Percentiles rank a stretch among this genome's conserved stretches.
Evolutionary conservation across 441 rosid species (phyloP).

Genomic region (Cnidoscolus chayamansa): DNA sequence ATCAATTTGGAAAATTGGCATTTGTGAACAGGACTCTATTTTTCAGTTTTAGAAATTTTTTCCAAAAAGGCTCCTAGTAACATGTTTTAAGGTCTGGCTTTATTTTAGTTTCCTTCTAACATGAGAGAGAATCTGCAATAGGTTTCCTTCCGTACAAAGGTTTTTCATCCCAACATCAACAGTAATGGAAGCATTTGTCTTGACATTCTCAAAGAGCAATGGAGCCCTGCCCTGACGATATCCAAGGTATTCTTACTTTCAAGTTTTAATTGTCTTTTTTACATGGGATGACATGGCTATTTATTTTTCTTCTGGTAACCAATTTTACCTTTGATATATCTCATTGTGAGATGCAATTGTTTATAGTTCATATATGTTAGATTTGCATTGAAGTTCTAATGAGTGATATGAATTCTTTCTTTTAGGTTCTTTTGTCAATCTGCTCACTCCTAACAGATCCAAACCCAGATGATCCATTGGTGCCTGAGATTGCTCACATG

Average conservation of each 20-base stretch:
- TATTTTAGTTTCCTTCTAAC: not conserved
- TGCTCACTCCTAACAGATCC: constrained; percentile 82
- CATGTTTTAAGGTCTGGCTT: not conserved
- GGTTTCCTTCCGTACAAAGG: constrained; percentile 85
- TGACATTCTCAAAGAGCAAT: constrained; percentile 79
- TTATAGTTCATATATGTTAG: not conserved
- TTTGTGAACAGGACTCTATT: too few species aligned
- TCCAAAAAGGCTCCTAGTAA: not conserved
- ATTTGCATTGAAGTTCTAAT: not conserved
- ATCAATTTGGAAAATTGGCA: too few species aligned
- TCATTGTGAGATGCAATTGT: not conserved
- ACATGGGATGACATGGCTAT: not conserved
- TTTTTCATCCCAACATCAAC: constrained; percentile 79
- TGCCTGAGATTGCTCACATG: constrained; percentile 83
- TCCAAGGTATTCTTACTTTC: constrained; percentile 53
- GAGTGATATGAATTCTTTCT: not conserved
- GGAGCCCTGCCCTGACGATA: constrained; percentile 83
- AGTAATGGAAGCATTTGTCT: constrained; percentile 89
- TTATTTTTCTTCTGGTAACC: not conserved
- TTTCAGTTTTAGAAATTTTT: too few species aligned
- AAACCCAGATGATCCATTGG: constrained; percentile 82
- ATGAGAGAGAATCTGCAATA: constrained; percentile 18
- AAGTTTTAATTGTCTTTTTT: too few species aligned
- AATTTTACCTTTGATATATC: not conserved
- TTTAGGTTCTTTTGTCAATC: constrained; percentile 78